Evolutionary conservation across 2,329 filamentous ascomycete genomes (phyloP).

Genomic region (Rutstroemia sydowiana): DNA sequence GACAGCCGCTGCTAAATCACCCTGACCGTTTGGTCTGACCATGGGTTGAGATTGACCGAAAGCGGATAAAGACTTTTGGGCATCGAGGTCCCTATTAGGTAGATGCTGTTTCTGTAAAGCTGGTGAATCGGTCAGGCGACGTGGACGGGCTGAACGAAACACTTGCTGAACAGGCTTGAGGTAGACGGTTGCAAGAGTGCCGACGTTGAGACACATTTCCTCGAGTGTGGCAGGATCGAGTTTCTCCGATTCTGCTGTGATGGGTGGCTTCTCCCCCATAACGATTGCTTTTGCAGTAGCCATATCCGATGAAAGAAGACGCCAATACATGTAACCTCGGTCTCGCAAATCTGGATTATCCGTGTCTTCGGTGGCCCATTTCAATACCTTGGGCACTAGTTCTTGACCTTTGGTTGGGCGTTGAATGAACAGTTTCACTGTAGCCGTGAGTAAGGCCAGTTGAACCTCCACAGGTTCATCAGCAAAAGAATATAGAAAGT

Average conservation of each 20-base stretch:
- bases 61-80: slow-evolving; percentile 53
- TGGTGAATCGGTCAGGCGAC: slow-evolving; percentile 73
- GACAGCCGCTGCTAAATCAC: slow-evolving; percentile 62
- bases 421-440: slow-evolving; percentile 96
- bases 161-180: slow-evolving; percentile 96
- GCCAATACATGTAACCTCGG: slow-evolving; percentile 99
- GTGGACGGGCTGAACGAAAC: slow-evolving; percentile 79
- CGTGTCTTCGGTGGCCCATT: slow-evolving; percentile 99
- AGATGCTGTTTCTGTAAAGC: slow-evolving; percentile 71
- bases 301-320: slow-evolving; percentile 86
- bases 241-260: slow-evolving; percentile 92
- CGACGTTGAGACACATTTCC: slow-evolving; percentile 95
- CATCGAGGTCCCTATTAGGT: slow-evolving; percentile 45
- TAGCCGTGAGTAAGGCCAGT: slow-evolving; percentile 86
- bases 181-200: slow-evolving; percentile 93
- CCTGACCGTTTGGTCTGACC: slow-evolving; percentile 25
- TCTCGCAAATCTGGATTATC: slow-evolving; percentile 96
- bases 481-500: slow-evolving; percentile 88
- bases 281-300: slow-evolving; percentile 79
- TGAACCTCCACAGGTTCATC: slow-evolving; percentile 96
- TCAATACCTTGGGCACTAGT: slow-evolving; percentile 86
- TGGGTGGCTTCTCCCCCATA: slow-evolving; percentile 95
- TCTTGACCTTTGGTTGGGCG: slow-evolving; percentile 90
- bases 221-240: slow-evolving; percentile 86
- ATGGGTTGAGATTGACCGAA: slow-evolving; percentile 39